These are phyloP conservation scores for Chaetoscypha palmicola DNA, from an alignment of 2,329 filamentous ascomycete genomes.

Conservation along the genomic window DNA sequence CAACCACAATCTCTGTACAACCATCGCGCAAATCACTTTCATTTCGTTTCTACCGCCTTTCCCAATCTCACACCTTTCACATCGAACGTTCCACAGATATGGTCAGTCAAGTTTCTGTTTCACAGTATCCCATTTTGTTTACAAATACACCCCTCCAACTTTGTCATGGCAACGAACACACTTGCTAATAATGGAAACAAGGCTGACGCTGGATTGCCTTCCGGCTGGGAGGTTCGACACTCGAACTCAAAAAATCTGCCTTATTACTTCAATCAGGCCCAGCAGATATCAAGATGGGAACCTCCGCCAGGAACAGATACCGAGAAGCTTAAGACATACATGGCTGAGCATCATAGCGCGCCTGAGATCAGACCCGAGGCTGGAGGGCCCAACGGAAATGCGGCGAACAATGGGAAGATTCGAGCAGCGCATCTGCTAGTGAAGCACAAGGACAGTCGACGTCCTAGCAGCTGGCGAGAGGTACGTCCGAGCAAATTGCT, in stretches of 20 bases:
- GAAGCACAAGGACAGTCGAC: constrained; percentile 83
- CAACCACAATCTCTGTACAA: constrained; percentile 11
- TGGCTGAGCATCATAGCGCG: constrained; percentile 77
- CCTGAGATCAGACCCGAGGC: constrained; percentile 36
- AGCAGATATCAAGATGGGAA: constrained; percentile 92
- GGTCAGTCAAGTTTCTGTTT: constrained; percentile 11
- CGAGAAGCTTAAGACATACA: constrained; percentile 88
- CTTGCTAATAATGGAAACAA: constrained; percentile 30
- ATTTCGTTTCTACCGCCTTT: constrained; percentile 4
- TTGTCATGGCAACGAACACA: neutral
- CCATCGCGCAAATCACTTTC: constrained; percentile 10
- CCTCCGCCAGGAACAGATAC: constrained; percentile 82
- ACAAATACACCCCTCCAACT: constrained; percentile 8
- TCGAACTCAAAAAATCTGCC: constrained; percentile 98
- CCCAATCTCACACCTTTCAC: constrained; percentile 3
- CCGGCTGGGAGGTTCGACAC: constrained; percentile 91
- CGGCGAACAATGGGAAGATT: constrained; percentile 69
- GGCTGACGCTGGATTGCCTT: constrained; percentile 73
- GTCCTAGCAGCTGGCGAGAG: constrained; percentile 90
- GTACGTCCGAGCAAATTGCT: constrained; percentile 36
- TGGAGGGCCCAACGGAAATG: constrained; percentile 27
- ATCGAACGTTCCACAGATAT: constrained; percentile 18
- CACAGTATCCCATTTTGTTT: constrained; percentile 15
- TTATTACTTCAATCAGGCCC: constrained; percentile 90
- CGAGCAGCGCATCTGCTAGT: constrained; percentile 87